Evolutionary conservation across 148 eudicot genomes (phyloP), one percentile per base, ranked within the genome.

Genomic region (Dianthus caryophyllus): DNA sequence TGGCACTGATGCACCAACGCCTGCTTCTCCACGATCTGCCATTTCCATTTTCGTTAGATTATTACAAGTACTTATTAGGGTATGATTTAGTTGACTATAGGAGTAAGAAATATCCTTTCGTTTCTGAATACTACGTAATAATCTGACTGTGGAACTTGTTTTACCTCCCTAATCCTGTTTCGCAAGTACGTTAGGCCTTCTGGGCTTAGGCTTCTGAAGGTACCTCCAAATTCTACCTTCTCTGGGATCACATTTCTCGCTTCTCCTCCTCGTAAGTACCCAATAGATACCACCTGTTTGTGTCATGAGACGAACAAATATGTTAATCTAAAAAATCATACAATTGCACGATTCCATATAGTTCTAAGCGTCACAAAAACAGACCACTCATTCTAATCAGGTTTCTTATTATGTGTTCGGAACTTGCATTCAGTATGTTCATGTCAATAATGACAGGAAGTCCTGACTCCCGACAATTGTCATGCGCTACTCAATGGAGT

Each of bases 211-310:
- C 86, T 83, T 68, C 93, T 70, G 46, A 71, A 87, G 14, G 86
- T 85, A 50, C 93, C 93, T 36, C 87, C 87, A 61, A 85, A 79
- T 52, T 81, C 81, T 16, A 85, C 79, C 3, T 72, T 72, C 61
- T 87, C 89, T 39, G 93, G 87, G 74, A 85, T 85, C 53, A 83
- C 87, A 71, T 85, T 87, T 52, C 77, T 66, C 22, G 85, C 93
- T 67, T 81, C 64, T 10, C 93, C 93, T 30, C 80, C 85, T 47
- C 73, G 68, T 17, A 84, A 77, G 71, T 66, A 81, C 50, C 84
- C 89, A 66, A 87, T 70, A 24, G 87, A 72, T 61, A 85, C 83
- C 30, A 87, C 93, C 93, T 87, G 65, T 43, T 69, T 20, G 49
- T 61, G 52, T 64, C 66, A 44, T 50, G 27, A 22, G 21, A 61